Evolutionary conservation across 257 asterid genomes (phyloP).

Genomic region (Nicotiana noctiflora): DNA sequence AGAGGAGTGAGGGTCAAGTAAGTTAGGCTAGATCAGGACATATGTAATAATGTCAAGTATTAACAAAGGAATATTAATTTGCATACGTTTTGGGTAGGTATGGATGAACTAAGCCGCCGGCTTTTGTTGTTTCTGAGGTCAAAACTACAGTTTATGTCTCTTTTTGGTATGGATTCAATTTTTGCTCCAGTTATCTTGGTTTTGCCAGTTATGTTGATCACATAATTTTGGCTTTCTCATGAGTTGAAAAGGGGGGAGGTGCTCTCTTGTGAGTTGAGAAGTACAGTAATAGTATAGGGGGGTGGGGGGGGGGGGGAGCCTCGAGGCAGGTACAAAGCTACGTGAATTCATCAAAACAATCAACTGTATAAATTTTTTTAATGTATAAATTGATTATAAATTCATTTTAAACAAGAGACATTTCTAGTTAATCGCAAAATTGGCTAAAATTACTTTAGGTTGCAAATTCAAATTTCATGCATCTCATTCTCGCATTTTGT

Average conservation of each 20-base stretch:
- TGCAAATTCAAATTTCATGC: neutral
- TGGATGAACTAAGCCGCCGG: slow-evolving; percentile 28
- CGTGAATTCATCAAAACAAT: neutral
- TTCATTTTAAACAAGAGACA: neutral
- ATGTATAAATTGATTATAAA: neutral
- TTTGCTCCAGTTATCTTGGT: neutral
- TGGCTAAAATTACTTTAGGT: neutral
- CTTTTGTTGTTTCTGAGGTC: neutral
- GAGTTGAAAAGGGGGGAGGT: no score
- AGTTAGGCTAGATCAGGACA: slow-evolving; percentile 12
- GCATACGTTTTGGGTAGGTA: slow-evolving; percentile 10
- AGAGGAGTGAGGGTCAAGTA: neutral
- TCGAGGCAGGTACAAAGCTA: no score
- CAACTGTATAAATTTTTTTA: neutral
- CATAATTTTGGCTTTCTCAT: no score
- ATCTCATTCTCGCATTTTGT: neutral
- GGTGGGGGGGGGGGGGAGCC: no score
- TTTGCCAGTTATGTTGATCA: neutral
- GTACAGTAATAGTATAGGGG: no score
- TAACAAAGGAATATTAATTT: neutral
- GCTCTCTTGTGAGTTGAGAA: no score
- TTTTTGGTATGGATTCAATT: neutral
- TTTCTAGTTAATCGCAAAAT: neutral
- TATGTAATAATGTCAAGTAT: neutral
- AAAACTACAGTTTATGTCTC: neutral